Conservation (phyloP, 805 yeast species). For the Starmerella sirachaensis region DNA sequence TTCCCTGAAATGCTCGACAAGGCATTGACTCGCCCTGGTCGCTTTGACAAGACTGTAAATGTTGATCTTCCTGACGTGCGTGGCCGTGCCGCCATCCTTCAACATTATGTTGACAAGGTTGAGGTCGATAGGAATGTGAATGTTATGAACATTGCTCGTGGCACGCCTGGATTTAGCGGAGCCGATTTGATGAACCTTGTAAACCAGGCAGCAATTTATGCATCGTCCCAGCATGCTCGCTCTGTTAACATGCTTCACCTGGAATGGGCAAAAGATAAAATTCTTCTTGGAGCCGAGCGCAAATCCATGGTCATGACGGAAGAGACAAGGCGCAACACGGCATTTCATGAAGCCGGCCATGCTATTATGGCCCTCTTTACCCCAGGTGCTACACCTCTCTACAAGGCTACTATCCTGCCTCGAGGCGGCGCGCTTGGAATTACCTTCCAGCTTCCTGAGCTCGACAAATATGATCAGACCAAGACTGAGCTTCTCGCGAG, state of each 20-base stretch:
- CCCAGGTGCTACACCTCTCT: constrained; percentile 85
- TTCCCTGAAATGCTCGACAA: constrained; percentile 95
- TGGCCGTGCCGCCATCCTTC: constrained; percentile 86
- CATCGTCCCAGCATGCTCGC: constrained; percentile 83
- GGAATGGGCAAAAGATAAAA: constrained; percentile 99
- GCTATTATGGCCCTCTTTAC: constrained; percentile 96
- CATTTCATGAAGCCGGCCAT: constrained; percentile 98
- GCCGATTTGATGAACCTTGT: constrained; percentile 93
- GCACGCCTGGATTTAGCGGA: constrained; percentile 97
- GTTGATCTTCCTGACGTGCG: constrained; percentile 97
- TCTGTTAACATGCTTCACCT: constrained; percentile 83
- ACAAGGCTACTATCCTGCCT: constrained; percentile 93
- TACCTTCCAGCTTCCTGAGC: constrained; percentile 94
- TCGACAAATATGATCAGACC: constrained; percentile 93
- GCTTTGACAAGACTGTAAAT: constrained; percentile 90
- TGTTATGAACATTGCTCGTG: constrained; percentile 82
- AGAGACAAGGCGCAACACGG: constrained; percentile 84
- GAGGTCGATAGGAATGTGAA: constrained; percentile 79
- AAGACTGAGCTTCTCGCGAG: constrained; percentile 80
- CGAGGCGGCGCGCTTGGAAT: constrained; percentile 95
- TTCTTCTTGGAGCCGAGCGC: constrained; percentile 95
- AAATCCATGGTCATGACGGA: constrained; percentile 96
- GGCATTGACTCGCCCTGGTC: constrained; percentile 95
- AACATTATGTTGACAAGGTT: constrained; percentile 82
- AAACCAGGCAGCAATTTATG: constrained; percentile 95